phyloP scores from a whole-genome alignment of 768 basidiomycete genomes.

The Auricularia sp. region DNA sequence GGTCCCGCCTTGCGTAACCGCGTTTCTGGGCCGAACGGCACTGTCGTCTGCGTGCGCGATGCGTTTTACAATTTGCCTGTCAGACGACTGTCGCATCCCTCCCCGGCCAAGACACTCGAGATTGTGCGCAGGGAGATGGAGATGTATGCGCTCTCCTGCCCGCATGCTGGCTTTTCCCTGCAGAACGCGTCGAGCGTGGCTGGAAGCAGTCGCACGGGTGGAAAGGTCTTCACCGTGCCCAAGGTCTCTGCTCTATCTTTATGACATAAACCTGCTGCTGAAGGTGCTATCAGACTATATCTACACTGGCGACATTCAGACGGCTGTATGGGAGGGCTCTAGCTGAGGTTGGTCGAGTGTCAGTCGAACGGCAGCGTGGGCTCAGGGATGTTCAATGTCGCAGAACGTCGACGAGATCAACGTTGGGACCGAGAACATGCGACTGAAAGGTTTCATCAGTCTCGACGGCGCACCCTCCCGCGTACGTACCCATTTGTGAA shows the following conservation, averaged over 20 bases:
- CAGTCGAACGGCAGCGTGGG: no score
- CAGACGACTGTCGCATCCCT: slow-evolving; percentile 61
- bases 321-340: slow-evolving; percentile 65
- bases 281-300: slow-evolving; percentile 39
- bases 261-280: not conserved
- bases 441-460: slow-evolving; percentile 75
- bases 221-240: slow-evolving; percentile 47
- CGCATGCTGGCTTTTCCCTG: slow-evolving; percentile 56
- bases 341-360: slow-evolving; percentile 41
- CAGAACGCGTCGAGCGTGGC: slow-evolving; percentile 35
- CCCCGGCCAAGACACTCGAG: slow-evolving; percentile 49
- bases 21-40: slow-evolving; percentile 59
- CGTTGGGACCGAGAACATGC: slow-evolving; percentile 36
- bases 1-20: slow-evolving; percentile 56
- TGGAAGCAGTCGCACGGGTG: slow-evolving; percentile 21
- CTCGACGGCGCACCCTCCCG: slow-evolving; percentile 65
- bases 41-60: slow-evolving; percentile 75
- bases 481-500: slow-evolving; percentile 28
- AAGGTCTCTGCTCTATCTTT: slow-evolving; percentile 36
- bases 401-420: slow-evolving; percentile 65
- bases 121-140: slow-evolving; percentile 64
- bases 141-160: slow-evolving; percentile 61
- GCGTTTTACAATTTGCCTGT: slow-evolving; percentile 85
- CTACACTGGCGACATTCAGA: slow-evolving; percentile 57
- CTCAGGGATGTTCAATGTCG: slow-evolving; percentile 5